Conservation (phyloP, 1,284 basidiomycete genomes). For the Sanghuangporus baumii region DNA sequence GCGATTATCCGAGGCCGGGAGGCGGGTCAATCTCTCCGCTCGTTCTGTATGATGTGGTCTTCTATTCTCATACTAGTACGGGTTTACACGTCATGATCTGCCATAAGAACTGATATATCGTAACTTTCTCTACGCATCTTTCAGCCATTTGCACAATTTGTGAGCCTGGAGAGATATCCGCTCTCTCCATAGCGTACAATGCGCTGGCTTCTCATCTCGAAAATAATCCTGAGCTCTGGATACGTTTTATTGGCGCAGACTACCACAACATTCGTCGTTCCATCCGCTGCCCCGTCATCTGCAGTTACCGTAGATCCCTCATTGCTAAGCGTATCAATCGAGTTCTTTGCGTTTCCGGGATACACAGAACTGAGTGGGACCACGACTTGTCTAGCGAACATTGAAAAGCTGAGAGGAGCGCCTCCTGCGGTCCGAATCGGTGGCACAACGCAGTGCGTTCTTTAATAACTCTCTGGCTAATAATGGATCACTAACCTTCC, state of each 20-base stretch:
- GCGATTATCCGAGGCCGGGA: neutral
- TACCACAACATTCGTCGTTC: slow-evolving; percentile 24
- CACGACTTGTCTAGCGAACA: slow-evolving; percentile 32
- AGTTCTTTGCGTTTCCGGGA: slow-evolving; percentile 39
- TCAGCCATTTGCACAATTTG: too few relatives aligned
- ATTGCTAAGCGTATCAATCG: slow-evolving; percentile 33
- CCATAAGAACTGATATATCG: neutral
- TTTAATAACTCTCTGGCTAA: neutral
- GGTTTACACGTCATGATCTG: neutral
- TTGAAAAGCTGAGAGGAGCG: slow-evolving; percentile 31
- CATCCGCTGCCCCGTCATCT: slow-evolving; percentile 27
- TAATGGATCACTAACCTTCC: too few relatives aligned
- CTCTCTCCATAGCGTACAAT: neutral
- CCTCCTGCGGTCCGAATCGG: slow-evolving; percentile 37
- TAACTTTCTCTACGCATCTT: too few relatives aligned
- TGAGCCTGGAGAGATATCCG: neutral
- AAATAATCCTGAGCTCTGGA: neutral
- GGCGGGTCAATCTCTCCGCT: neutral
- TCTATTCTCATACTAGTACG: neutral
- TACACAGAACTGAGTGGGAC: slow-evolving; percentile 33
- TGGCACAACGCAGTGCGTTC: slow-evolving; percentile 39
- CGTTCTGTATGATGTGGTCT: neutral
- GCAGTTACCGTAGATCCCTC: slow-evolving; percentile 31
- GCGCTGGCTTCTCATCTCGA: neutral
- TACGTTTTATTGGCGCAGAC: neutral